A percentile compares a stretch with the other conserved stretches of the same genome.
Conservation (phyloP, 495 filamentous ascomycete genomes). For the Aspergillus cristatus region DNA sequence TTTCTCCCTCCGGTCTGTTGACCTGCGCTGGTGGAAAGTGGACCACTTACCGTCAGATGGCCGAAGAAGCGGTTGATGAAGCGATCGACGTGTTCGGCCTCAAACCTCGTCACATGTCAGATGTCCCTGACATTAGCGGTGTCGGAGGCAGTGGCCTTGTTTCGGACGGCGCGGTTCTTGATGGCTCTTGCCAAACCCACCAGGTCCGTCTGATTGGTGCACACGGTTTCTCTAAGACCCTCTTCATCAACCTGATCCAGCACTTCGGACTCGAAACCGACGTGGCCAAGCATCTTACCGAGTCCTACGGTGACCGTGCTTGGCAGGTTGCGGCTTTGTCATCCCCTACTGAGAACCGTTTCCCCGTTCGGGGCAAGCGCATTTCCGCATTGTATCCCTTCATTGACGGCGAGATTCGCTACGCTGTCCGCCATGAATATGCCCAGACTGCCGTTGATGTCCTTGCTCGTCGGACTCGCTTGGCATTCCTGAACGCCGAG, state of each 20-base stretch:
- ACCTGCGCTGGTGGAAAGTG: conserved; percentile 98
- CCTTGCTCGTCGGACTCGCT: conserved; percentile 72
- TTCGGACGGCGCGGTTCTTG: conserved; percentile 64
- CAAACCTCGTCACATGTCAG: conserved; percentile 44
- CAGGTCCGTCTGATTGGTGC: conserved; percentile 83
- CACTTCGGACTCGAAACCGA: conserved; percentile 94
- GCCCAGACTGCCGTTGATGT: conserved; percentile 92
- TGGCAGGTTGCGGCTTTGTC: conserved; percentile 90
- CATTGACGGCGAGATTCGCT: conserved; percentile 92
- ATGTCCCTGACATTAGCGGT: conserved; percentile 68
- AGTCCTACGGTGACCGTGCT: conserved; percentile 88
- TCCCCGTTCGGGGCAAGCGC: conserved; percentile 79
- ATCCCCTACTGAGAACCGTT: conserved; percentile 70
- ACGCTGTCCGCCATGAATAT: conserved; percentile 84
- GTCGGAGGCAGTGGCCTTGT: conserved; percentile 53
- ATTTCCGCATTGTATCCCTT: conserved; percentile 83
- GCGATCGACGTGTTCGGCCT: conserved; percentile 72
- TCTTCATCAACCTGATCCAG: conserved; percentile 98
- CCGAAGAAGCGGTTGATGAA: conserved; percentile 91
- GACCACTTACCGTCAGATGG: conserved; percentile 99
- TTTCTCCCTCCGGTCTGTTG: conserved; percentile 76
- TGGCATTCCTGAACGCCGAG: conserved; percentile 94
- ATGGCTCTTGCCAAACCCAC: conserved; percentile 88
- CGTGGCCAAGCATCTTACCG: conserved; percentile 82
- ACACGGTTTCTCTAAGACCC: conserved; percentile 87